Evolutionary conservation across 2,329 filamentous ascomycete genomes (phyloP).

Genomic region (Colletotrichum falcatum): DNA sequence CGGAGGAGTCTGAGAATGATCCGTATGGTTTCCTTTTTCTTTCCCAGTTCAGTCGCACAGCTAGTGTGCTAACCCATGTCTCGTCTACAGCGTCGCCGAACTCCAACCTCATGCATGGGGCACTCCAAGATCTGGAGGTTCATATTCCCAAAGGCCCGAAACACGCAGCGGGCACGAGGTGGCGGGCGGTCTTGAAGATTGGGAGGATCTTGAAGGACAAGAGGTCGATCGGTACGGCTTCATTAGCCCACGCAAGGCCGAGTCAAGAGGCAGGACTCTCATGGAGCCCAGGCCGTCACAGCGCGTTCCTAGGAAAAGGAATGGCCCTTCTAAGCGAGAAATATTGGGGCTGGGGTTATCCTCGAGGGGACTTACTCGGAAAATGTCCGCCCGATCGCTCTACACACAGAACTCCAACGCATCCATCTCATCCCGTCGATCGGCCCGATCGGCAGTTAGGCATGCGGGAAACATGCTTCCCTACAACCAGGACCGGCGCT

Average conservation of each 20-base stretch:
- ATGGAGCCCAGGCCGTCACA: slow-evolving; percentile 57
- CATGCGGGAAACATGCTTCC: slow-evolving; percentile 70
- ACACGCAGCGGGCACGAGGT: slow-evolving; percentile 59
- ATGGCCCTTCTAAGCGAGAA: slow-evolving; percentile 58
- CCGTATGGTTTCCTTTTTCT: slow-evolving; percentile 68
- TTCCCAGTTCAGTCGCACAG: slow-evolving; percentile 42
- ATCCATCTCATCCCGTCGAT: slow-evolving; percentile 64
- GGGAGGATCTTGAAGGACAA: slow-evolving; percentile 71
- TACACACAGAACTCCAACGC: slow-evolving; percentile 67
- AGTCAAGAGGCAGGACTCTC: slow-evolving; percentile 56
- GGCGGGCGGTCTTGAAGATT: slow-evolving; percentile 73
- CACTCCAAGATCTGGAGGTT: slow-evolving; percentile 58
- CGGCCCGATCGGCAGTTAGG: slow-evolving; percentile 66
- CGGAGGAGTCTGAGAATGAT: slow-evolving; percentile 65
- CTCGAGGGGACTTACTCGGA: slow-evolving; percentile 60
- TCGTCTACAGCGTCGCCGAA: slow-evolving; percentile 45
- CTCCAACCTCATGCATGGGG: slow-evolving; percentile 50
- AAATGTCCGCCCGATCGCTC: slow-evolving; percentile 68
- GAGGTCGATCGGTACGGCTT: slow-evolving; percentile 78
- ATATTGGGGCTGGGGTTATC: slow-evolving; percentile 51
- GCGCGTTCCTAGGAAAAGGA: slow-evolving; percentile 60
- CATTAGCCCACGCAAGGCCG: slow-evolving; percentile 62
- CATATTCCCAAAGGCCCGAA: slow-evolving; percentile 59
- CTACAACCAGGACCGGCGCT: slow-evolving; percentile 70
- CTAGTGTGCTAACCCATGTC: slow-evolving; percentile 46